These are phyloP conservation scores for Hirsutella thompsonii DNA, from an alignment of 2,329 filamentous ascomycete species.

Conservation along the genomic window DNA sequence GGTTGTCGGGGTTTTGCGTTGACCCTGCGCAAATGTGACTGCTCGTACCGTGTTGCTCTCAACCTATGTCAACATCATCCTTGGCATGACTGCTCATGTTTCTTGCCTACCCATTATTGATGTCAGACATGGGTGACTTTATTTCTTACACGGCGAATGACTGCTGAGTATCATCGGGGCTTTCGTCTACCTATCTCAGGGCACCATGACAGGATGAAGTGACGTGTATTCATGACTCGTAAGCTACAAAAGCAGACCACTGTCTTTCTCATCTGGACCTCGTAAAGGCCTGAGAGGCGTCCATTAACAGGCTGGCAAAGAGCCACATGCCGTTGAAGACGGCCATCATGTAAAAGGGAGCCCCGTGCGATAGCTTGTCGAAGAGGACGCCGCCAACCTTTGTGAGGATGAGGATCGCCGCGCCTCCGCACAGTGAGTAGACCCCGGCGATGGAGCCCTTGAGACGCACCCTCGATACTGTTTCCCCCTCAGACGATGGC, in stretches of 20 bases:
- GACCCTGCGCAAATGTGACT: too few relatives aligned
- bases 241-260: background rate
- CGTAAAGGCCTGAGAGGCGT: slow-evolving; percentile 28
- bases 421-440: slow-evolving; percentile 83
- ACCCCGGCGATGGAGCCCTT: slow-evolving; percentile 93
- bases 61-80: too few relatives aligned
- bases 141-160: too few relatives aligned
- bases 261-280: slow-evolving; percentile 5
- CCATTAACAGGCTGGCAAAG: slow-evolving; percentile 37
- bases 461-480: slow-evolving; percentile 42
- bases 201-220: background rate
- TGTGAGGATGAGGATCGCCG: slow-evolving; percentile 79
- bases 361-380: slow-evolving; percentile 58
- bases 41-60: too few relatives aligned
- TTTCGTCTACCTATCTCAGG: background rate
- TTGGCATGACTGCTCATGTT: too few relatives aligned
- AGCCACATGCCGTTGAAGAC: slow-evolving; percentile 69
- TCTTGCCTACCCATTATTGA: too few relatives aligned
- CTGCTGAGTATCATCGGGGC: background rate
- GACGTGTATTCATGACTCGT: slow-evolving; percentile 3
- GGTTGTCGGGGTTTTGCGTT: too few relatives aligned
- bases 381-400: slow-evolving; percentile 84
- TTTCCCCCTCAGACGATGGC: slow-evolving; percentile 15
- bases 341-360: slow-evolving; percentile 93
- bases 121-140: too few relatives aligned